Evolutionary conservation across 2,329 filamentous ascomycete species (phyloP).

Genomic region (Kalaharituber pfeilii): DNA sequence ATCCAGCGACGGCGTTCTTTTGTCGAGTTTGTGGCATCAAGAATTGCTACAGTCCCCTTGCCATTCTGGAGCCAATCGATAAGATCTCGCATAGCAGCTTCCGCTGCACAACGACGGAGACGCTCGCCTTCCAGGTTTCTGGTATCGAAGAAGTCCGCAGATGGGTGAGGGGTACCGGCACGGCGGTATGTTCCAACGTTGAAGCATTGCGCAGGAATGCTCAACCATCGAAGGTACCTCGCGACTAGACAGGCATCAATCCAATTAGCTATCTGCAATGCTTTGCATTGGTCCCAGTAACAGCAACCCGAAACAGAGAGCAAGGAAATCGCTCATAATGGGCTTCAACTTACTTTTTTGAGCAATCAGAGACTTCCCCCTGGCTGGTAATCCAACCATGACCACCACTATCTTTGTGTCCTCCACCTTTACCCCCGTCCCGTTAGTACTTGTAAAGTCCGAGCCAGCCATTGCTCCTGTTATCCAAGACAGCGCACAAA

Average conservation of each 20-base stretch:
- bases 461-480: neutral
- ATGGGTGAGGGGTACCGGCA: constrained; percentile 71
- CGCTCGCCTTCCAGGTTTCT: constrained; percentile 80
- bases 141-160: constrained; percentile 88
- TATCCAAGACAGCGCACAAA: neutral
- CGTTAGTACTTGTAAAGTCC: constrained; percentile 32
- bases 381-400: constrained; percentile 90
- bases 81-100: constrained; percentile 89
- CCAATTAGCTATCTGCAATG: constrained; percentile 1
- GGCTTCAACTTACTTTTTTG: constrained; percentile 58
- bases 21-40: constrained; percentile 94
- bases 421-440: constrained; percentile 64
- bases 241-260: constrained; percentile 41
- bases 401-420: constrained; percentile 95
- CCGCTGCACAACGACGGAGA: constrained; percentile 69
- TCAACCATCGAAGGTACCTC: constrained; percentile 91
- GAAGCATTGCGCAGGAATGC: constrained; percentile 83
- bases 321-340: neutral
- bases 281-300: neutral
- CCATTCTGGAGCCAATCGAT: constrained; percentile 67
- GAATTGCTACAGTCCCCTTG: constrained; percentile 71
- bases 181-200: constrained; percentile 95
- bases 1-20: constrained; percentile 84
- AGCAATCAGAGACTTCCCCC: constrained; percentile 94
- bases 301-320: neutral